Base-by-base conservation (phyloP, 2,329 filamentous ascomycete genomes). In the Colletotrichum magnum region DNA sequence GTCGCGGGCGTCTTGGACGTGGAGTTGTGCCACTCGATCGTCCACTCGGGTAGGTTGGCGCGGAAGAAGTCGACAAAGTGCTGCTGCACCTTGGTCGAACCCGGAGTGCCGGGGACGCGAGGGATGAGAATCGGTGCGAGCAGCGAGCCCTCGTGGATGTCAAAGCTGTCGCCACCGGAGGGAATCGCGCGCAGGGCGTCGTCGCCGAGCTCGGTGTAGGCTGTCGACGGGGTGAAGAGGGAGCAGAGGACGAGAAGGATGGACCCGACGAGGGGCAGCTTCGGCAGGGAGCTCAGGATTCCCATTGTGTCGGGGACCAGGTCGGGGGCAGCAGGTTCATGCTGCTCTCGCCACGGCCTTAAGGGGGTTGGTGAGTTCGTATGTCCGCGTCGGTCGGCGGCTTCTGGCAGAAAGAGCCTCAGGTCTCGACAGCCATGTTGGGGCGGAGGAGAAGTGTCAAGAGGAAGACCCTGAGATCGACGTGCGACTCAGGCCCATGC, bases 61-160 rank as follows among this genome's bases (percentile, higher is more conserved):
- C 81, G 81, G 82, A 98, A 97, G 86, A 96, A 98, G 78, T 92
- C 83, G 75, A 91, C 88, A 76, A 99, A 94, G 81, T 98, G 95
- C 51, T 89, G 86, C 74, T 96, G 92, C 3, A 93, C 94, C 60
- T 86, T 87, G 16, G 82, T 79, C 15, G 92, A 94, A 32, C 94
- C 94, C 1, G 90, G 85, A 1, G 94, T 97, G 16, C 95, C 96
- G 6, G 96, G 93, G 0, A 99, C 95, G 70, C 96, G 93, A 1
- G 96, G 92, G 58, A 92, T 90, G 62, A 99, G 86, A 75, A 99
- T 95, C 1, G 95, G 96, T 4, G 95, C 88, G 39, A 99, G 88
- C 18, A 99, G 86, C 4, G 88, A 84, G 73, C 94, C 94, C 41
- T 85, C 87, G 69, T 92, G 81, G 74, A 96, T 93, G 80, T 97